Conservation (phyloP, 108 stramenopile species). For the Skeletonema menzelii region DNA sequence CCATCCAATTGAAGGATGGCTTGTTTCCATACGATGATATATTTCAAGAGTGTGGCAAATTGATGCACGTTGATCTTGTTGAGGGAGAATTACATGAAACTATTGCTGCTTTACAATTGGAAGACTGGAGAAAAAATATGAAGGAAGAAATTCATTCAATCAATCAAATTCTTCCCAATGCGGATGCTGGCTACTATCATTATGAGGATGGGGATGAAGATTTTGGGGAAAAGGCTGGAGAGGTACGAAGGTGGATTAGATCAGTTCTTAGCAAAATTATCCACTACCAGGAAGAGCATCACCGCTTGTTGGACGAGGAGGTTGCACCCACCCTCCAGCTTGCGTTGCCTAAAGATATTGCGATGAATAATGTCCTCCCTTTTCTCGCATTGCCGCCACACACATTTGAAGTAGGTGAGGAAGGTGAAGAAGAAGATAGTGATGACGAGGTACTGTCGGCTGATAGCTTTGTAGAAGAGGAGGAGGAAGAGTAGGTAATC, state of each 20-base stretch:
- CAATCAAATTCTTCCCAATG: background rate
- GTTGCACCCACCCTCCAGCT: background rate
- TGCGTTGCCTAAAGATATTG: background rate
- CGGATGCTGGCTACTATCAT: too few species aligned
- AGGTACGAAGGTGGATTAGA: background rate
- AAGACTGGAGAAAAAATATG: background rate
- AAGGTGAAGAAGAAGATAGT: too few species aligned
- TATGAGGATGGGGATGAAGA: too few species aligned
- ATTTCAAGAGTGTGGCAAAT: background rate
- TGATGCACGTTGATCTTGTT: background rate
- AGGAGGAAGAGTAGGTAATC: too few species aligned
- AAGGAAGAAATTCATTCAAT: background rate
- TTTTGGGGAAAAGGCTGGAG: background rate
- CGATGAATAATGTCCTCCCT: background rate
- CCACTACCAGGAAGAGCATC: background rate
- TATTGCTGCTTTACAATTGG: background rate
- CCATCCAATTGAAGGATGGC: background rate
- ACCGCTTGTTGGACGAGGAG: background rate
- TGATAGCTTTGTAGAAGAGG: too few species aligned
- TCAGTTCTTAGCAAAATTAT: background rate
- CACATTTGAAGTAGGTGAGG: background rate
- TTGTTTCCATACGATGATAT: background rate
- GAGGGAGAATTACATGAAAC: background rate
- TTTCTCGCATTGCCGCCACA: background rate
- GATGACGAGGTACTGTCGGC: too few species aligned